Evolutionary conservation across 2,329 filamentous ascomycete species (phyloP), one percentile per base, ranked within the genome.

Genomic region (Stemphylium vesicarium): DNA sequence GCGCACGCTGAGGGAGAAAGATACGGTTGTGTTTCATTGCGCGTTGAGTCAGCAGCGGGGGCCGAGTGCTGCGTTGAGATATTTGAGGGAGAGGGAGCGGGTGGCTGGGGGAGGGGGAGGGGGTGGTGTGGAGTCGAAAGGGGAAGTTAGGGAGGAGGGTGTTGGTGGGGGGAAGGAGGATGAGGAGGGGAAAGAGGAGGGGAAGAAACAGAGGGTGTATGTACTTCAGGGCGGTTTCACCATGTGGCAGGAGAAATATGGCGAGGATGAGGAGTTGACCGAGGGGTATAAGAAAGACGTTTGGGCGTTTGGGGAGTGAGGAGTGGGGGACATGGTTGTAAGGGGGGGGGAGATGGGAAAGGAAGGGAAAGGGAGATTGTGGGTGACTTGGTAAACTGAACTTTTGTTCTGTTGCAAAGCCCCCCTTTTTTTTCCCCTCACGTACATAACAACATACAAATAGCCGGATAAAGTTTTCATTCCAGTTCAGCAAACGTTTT

Each of bases 1-100:
- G 11, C 86, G 91, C 52, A 87, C 84, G 38, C 84, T 97, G 42
- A 80, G 86, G 62, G 86, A 88, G 70, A 92, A 92, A 75, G 85
- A 95, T 51, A 88, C 84, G 10, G 92, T 99, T 12, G 85, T 99
- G 1, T 99, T 99, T 75, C 95, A 99, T 79, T 99, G 95, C 77
- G 90, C 91, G 15, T 80, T 98, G 50, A 94, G 89, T 64, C 95
- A 98, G 79, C 90, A 96, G 78, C 84, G 95, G 0, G 95, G 95
- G 0, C 95, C 95, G 0, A 84, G 84, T 45, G 92, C 94, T 3
- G 95, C 95, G 3, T 78, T 96, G 64, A 82, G 84, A 68, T 98
- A 97, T 75, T 65, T 93, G 57, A 80, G 89, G 32, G 89, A 92
- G 78, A 81, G 86, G 41, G 86, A 89, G 63, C 79, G 82, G n/a